Conservation (phyloP, 768 basidiomycete genomes). For the Candolleomyces eurysporus region DNA sequence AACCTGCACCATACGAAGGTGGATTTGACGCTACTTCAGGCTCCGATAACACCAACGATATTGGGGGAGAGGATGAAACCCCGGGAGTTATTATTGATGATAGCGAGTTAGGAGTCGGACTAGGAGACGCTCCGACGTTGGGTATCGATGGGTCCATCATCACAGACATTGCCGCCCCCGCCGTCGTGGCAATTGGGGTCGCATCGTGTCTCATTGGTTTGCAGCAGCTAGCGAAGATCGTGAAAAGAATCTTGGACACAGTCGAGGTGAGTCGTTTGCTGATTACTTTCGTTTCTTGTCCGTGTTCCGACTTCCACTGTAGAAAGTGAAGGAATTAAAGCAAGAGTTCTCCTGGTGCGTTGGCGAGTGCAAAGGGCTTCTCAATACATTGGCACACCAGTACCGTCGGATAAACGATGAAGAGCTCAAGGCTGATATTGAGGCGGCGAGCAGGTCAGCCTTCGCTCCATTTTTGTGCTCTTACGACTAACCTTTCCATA, state of each 20-base stretch:
- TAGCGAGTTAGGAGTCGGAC: constrained; percentile 1
- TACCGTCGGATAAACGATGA: background rate
- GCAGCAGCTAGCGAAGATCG: background rate
- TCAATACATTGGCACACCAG: background rate
- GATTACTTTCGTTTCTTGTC: background rate
- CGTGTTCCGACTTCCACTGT: background rate
- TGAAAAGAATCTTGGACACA: background rate
- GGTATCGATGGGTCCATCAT: background rate
- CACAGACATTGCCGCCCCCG: background rate
- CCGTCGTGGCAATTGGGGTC: background rate
- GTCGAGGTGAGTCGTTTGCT: background rate
- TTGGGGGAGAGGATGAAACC: background rate
- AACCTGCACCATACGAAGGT: background rate
- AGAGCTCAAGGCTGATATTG: background rate
- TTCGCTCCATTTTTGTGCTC: background rate
- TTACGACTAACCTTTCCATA: background rate
- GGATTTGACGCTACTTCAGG: background rate
- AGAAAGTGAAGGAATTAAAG: background rate
- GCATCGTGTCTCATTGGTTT: background rate
- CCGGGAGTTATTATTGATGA: background rate
- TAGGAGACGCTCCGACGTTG: background rate
- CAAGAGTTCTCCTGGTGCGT: background rate
- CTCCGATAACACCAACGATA: background rate
- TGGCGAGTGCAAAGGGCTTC: background rate
- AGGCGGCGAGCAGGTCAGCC: background rate